Conservation (phyloP, 108 stramenopile species). For the Bacterosira constricta region DNA sequence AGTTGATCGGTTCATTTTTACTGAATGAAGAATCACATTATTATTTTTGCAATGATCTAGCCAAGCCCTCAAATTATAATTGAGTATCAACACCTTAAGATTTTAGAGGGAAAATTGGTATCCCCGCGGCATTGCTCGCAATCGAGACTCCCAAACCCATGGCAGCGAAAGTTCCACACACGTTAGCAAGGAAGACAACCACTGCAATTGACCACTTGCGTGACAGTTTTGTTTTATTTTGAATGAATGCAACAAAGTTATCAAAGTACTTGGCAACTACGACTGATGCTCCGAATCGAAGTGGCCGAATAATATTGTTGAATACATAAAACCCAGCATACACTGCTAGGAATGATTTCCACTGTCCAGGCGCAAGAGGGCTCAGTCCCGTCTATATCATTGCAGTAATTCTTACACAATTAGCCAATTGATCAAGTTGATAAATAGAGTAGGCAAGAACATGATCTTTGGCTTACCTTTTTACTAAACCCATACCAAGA, state of each 20-base stretch:
- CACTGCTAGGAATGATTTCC: conserved; percentile 65
- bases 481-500: conserved; percentile 70
- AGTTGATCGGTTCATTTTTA: too few species aligned
- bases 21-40: too few species aligned
- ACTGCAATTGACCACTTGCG: conserved; percentile 56
- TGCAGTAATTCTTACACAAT: too few species aligned
- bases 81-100: neutral
- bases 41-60: too few species aligned
- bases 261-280: conserved; percentile 74
- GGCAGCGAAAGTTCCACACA: conserved; percentile 64
- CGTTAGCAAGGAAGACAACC: conserved; percentile 67
- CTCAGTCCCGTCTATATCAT: conserved; percentile 55
- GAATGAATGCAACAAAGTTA: conserved; percentile 51
- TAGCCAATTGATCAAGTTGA: too few species aligned
- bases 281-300: conserved; percentile 54
- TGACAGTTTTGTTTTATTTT: conserved; percentile 44
- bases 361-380: conserved; percentile 68
- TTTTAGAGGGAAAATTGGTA: conserved; percentile 62
- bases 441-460: neutral
- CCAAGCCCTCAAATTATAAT: too few species aligned
- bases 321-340: conserved; percentile 62
- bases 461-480: conserved; percentile 56
- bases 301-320: conserved; percentile 65
- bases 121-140: conserved; percentile 65
- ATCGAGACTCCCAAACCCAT: conserved; percentile 66